Evolutionary conservation across 345 rosid species (phyloP), one percentile per base, ranked within the genome.

Genomic region (Heritiera fomes): DNA sequence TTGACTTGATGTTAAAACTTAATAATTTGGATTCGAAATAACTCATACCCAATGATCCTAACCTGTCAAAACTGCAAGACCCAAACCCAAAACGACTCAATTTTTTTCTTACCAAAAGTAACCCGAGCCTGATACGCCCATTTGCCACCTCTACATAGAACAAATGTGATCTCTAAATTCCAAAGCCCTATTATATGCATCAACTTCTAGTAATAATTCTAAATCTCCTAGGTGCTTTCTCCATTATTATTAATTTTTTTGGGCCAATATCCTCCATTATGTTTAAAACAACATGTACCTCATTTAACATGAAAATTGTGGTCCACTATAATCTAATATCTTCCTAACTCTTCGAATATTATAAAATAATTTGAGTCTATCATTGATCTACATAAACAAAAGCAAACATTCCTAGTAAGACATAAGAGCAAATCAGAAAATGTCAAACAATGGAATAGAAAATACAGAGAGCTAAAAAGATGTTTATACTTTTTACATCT

Each of bases 331-430:
- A n/a, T 43, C 17, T 46, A 68, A 45, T 20, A 20, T 46, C 55
- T 46, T 68, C 34, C 73, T 2, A 23, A 68, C 34, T 11, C 55
- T 45, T 68, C 6, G 61, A 68, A 68, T 68, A 68, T 68, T 46
- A 38, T 68, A 45, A 68, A 68, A 68, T 68, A 10, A 68, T 68
- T 68, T 45, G 18, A 32, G 72, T 15, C 34, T 43, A 46, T 32
- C 55, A 68, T 20, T 20, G 73, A 20, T 68, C 73, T 68, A 20
- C 6, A 20, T 45, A 68, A 46, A 45, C 55, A 32, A 45, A 68
- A 68, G 38, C 34, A 1, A n/a, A 23, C 15, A 20, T 13, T 12
- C 59, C 12, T 7, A 20, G 23, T 49, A 70, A 49, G 30, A 41
- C 12, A 30, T 14, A 70, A 28, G 41, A 6, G 10, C 2, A 47